These are phyloP conservation scores for Stenogyne calaminthoides DNA, from an alignment of 305 asterid genomes.

Conservation along the genomic window DNA sequence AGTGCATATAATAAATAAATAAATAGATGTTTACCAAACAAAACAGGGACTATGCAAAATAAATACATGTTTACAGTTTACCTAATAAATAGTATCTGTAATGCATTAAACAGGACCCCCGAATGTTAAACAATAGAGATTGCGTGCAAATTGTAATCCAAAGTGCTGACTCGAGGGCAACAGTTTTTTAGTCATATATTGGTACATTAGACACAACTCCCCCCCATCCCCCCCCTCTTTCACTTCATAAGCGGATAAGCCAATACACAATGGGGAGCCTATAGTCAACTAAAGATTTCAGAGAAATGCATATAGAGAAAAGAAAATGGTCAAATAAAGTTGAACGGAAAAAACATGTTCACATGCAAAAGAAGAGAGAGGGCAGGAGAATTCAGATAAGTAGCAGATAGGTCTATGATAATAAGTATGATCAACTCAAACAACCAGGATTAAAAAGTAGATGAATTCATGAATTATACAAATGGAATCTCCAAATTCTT, in stretches of 20 bases:
- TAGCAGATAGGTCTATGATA: too few species aligned
- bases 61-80: slow-evolving; percentile 21
- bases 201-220: slow-evolving; percentile 1
- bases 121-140: slow-evolving; percentile 5
- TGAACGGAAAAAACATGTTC: not conserved
- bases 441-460: not conserved
- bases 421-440: too few species aligned
- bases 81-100: not conserved
- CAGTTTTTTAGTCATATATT: not conserved
- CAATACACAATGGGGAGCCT: slow-evolving; percentile 3
- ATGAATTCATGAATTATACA: slow-evolving; percentile 1
- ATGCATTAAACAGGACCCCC: slow-evolving; percentile 8
- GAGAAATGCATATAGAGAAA: slow-evolving; percentile 3
- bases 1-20: not conserved
- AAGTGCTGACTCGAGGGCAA: slow-evolving; percentile 9
- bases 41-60: too few species aligned
- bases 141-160: not conserved
- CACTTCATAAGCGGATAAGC: slow-evolving; percentile 1
- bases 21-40: not conserved
- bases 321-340: not conserved
- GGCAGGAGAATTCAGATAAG: too few species aligned
- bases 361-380: slow-evolving; percentile 16
- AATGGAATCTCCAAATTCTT: not conserved
- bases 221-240: too few species aligned
- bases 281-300: slow-evolving; percentile 8